Conservation (phyloP, 2,329 filamentous ascomycete genomes). For the Bipolaris gigantea region DNA sequence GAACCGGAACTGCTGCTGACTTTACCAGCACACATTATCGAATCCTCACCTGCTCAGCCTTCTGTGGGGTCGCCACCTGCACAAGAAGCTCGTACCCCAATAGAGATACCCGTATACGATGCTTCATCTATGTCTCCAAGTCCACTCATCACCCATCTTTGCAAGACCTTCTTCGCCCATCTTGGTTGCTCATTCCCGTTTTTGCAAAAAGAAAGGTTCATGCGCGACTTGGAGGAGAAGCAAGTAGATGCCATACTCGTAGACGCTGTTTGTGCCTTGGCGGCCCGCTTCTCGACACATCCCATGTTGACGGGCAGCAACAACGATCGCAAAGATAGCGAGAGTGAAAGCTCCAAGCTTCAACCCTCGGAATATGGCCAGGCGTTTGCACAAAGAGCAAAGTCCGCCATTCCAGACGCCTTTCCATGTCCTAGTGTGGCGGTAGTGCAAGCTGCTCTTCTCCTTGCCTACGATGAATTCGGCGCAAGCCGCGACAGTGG, state of each 20-base stretch:
- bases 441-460: constrained; percentile 78
- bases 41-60: constrained; percentile 42
- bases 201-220: constrained; percentile 70
- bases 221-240: constrained; percentile 77
- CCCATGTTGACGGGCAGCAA: constrained; percentile 55
- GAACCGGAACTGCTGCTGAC: constrained; percentile 3
- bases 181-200: constrained; percentile 88
- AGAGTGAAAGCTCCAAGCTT: constrained; percentile 23
- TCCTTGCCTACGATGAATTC: constrained; percentile 88
- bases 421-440: constrained; percentile 81
- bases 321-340: constrained; percentile 48
- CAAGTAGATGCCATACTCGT: constrained; percentile 81
- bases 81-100: constrained; percentile 47
- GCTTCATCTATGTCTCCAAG: constrained; percentile 71
- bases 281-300: constrained; percentile 74
- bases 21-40: constrained; percentile 25
- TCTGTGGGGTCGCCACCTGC: constrained; percentile 33
- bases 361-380: constrained; percentile 69
- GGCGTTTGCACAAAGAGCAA: constrained; percentile 78
- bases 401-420: constrained; percentile 78
- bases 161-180: constrained; percentile 79
- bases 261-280: constrained; percentile 80
- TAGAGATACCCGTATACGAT: constrained; percentile 71
- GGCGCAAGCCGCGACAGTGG: constrained; percentile 86
- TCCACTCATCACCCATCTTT: constrained; percentile 73